These are phyloP conservation scores for Singerocomus rubriflavus DNA, from an alignment of 1,284 basidiomycete species.

Conservation along the genomic window DNA sequence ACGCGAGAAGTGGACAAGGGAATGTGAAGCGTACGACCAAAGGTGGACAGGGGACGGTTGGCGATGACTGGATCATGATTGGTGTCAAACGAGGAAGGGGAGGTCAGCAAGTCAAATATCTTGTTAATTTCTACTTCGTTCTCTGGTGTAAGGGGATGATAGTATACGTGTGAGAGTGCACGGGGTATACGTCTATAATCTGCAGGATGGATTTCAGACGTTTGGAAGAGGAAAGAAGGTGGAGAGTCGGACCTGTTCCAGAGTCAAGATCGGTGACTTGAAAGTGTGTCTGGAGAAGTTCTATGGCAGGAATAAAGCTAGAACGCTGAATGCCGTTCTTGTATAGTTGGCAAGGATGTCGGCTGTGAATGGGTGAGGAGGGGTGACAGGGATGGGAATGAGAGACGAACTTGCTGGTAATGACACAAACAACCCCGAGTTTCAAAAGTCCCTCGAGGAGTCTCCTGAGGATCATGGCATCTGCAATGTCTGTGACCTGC, in stretches of 20 bases:
- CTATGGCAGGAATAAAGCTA: conserved; percentile 96
- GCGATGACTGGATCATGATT: conserved; percentile 52
- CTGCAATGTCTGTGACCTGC: conserved; percentile 98
- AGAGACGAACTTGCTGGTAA: conserved; percentile 88
- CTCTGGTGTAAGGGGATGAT: conserved; percentile 68
- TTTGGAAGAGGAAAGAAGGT: background rate
- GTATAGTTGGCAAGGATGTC: conserved; percentile 96
- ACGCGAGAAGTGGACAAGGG: conserved; percentile 78
- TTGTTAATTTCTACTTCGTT: conserved; percentile 75
- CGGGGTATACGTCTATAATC: conserved; percentile 92
- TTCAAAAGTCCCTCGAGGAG: conserved; percentile 83
- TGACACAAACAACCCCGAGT: conserved; percentile 90
- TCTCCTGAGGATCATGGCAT: conserved; percentile 95
- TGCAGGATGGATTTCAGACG: conserved; percentile 33
- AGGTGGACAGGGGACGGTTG: conserved; percentile 74
- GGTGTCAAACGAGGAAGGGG: conserved; percentile 32
- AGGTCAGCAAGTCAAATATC: conserved; percentile 73
- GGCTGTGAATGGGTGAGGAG: conserved; percentile 49
- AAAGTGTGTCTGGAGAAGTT: conserved; percentile 86
- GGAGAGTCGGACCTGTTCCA: conserved; percentile 68
- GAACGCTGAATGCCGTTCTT: conserved; percentile 98
- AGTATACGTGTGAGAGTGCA: conserved; percentile 91
- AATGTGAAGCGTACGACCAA: conserved; percentile 83
- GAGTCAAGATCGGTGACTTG: conserved; percentile 92
- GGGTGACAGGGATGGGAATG: background rate